Conservation (phyloP, 768 basidiomycete genomes). For the Suillus hirtellus region DNA sequence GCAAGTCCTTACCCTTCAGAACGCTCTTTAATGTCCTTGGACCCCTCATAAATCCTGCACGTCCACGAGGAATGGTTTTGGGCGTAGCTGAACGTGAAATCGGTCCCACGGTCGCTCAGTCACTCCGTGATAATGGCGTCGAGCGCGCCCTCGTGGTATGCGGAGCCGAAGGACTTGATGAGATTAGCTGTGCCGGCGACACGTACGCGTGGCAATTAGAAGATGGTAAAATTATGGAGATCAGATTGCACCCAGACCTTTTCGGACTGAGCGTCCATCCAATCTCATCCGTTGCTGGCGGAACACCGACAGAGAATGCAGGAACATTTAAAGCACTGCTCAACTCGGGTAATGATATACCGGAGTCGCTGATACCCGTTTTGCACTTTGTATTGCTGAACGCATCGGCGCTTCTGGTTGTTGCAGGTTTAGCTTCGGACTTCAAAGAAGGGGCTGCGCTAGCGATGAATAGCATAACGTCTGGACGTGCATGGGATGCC, state of each 20-base stretch:
- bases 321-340: slow-evolving; percentile 67
- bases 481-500: slow-evolving; percentile 61
- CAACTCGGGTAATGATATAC: slow-evolving; percentile 54
- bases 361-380: slow-evolving; percentile 59
- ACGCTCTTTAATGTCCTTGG: slow-evolving; percentile 97
- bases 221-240: slow-evolving; percentile 63
- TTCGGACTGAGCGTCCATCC: slow-evolving; percentile 81
- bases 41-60: slow-evolving; percentile 89
- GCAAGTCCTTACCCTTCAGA: slow-evolving; percentile 87
- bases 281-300: slow-evolving; percentile 68
- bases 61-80: slow-evolving; percentile 85
- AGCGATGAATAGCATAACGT: slow-evolving; percentile 60
- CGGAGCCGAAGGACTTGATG: slow-evolving; percentile 88
- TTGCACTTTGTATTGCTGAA: slow-evolving; percentile 90
- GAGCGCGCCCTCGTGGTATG: slow-evolving; percentile 90
- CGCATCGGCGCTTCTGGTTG: slow-evolving; percentile 82
- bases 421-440: slow-evolving; percentile 72
- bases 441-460: slow-evolving; percentile 70
- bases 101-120: slow-evolving; percentile 78
- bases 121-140: slow-evolving; percentile 72
- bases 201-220: slow-evolving; percentile 84
- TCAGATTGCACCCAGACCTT: slow-evolving; percentile 61
- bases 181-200: slow-evolving; percentile 92
- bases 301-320: slow-evolving; percentile 80
- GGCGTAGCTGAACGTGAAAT: slow-evolving; percentile 85